Percentiles rank a stretch among this genome's conserved stretches.
Evolutionary conservation across 176 grass and related monocot genomes (phyloP).

Genomic region (Elymus sibiricus): DNA sequence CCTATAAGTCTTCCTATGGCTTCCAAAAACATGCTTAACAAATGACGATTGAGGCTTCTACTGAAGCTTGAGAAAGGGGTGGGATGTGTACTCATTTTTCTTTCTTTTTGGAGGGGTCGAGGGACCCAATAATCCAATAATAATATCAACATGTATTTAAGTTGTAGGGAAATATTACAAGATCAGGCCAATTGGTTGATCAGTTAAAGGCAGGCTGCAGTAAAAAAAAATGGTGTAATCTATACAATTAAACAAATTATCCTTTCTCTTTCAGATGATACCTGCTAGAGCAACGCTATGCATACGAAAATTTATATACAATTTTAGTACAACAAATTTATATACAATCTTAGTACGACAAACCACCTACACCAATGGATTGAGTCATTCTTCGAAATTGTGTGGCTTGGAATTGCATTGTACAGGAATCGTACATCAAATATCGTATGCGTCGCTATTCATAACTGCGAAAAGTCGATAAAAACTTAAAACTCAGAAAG

Average conservation of each 20-base stretch:
- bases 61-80: background rate
- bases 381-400: too few species aligned
- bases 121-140: background rate
- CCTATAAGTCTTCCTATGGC: background rate
- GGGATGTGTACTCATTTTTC: background rate
- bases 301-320: too few species aligned
- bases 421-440: too few species aligned
- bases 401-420: too few species aligned
- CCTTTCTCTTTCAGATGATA: constrained; percentile 10
- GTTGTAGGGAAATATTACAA: constrained; percentile 1
- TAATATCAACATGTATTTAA: background rate
- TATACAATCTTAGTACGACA: too few species aligned
- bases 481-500: background rate
- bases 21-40: constrained; percentile 25
- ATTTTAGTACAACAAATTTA: too few species aligned
- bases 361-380: too few species aligned
- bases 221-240: background rate
- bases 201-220: background rate
- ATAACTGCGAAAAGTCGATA: background rate
- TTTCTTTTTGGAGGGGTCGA: background rate
- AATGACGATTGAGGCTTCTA: background rate
- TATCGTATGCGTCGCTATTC: too few species aligned
- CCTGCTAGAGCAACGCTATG: background rate
- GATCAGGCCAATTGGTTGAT: background rate
- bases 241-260: constrained; percentile 1